Base-by-base conservation (phyloP, 345 rosid genomes). In the Capsella bursapastoris region DNA sequence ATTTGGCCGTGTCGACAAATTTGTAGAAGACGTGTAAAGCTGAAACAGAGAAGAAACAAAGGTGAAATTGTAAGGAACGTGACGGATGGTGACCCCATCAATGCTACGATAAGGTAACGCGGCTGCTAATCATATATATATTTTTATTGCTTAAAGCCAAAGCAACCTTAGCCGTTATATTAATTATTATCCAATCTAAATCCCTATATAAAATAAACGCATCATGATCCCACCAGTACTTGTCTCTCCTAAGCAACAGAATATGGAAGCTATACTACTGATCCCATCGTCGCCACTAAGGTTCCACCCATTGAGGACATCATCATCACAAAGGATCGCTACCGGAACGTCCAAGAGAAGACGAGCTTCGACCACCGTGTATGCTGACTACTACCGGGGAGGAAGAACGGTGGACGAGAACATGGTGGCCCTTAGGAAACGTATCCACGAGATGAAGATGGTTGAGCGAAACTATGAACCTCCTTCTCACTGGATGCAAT, bases 381-480 rank as follows among this genome's bases (percentile, higher is more conserved):
- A 66, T 38, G 71, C 50, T 0, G 63, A 65, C 11, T 71, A 65
- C 68, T 72, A 78, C 74, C 41, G 74, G 28, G 57, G 79, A 64
- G 83, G 88, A 25, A 66, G 80, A 70, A 5, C 74, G 0, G 90
- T 87, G 3, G 94, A 89, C 6, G 89, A 82, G 75, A 82, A 82
- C 80, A 87, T 89, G 92, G 80, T 86, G 10, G 85, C 84, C 8
- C 88, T 86, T 2, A 69, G 93, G 70, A 85, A 82, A 56, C 78
- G 89, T 11, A 85, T 88, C 51, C 89, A 80, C 3, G 89, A 85
- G 80, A 77, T 80, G 84, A 85, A 88, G 83, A 81, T 82, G 90
- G 68, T 62, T 41, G 94, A 91, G 74, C 78, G 85, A 13, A 86
- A 84, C 68, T 83, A 84, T 31, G 86, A 87, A 75, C 86, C 92